Percentiles rank a stretch among this genome's conserved stretches.
phyloP scores from a whole-genome alignment of 805 yeast species.

The Komagataella mondaviorum region DNA sequence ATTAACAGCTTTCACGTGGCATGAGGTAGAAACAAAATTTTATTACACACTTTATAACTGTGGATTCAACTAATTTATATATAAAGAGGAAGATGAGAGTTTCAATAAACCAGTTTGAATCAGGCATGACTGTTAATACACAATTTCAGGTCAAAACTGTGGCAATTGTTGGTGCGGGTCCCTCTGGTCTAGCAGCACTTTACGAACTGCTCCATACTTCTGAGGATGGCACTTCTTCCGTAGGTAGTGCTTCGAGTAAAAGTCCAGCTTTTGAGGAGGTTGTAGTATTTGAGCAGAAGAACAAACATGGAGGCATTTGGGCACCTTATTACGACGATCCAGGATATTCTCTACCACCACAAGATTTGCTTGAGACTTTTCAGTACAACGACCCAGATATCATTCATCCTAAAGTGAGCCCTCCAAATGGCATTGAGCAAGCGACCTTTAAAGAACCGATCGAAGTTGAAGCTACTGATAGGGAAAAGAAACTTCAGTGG shows the following conservation, averaged over 20 bases:
- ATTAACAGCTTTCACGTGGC: not conserved
- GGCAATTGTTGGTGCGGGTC: slow-evolving; percentile 21
- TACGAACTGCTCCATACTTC: slow-evolving; percentile 17
- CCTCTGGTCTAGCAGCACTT: slow-evolving; percentile 14
- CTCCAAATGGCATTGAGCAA: slow-evolving; percentile 10
- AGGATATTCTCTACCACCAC: slow-evolving; percentile 10
- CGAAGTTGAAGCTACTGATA: slow-evolving; percentile 3
- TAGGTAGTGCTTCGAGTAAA: slow-evolving; percentile 3
- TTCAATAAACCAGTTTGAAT: not conserved
- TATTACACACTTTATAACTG: not conserved
- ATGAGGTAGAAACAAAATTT: not conserved
- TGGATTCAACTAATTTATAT: not conserved
- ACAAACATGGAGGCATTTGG: slow-evolving; percentile 28
- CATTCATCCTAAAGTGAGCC: slow-evolving; percentile 4
- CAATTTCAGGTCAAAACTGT: slow-evolving; percentile 10
- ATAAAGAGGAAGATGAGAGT: not conserved
- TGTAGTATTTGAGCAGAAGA: slow-evolving; percentile 25
- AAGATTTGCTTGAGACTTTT: slow-evolving; percentile 3
- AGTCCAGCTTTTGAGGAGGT: slow-evolving; percentile 19
- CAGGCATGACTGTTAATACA: not conserved
- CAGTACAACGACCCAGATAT: slow-evolving; percentile 5
- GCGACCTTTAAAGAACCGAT: slow-evolving; percentile 20
- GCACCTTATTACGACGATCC: slow-evolving; percentile 6
- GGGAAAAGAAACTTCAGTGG: slow-evolving; percentile 16
- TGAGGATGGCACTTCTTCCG: slow-evolving; percentile 13